Conservation (phyloP, 306 rosid genomes). For the Vigna reflexopilosa region DNA sequence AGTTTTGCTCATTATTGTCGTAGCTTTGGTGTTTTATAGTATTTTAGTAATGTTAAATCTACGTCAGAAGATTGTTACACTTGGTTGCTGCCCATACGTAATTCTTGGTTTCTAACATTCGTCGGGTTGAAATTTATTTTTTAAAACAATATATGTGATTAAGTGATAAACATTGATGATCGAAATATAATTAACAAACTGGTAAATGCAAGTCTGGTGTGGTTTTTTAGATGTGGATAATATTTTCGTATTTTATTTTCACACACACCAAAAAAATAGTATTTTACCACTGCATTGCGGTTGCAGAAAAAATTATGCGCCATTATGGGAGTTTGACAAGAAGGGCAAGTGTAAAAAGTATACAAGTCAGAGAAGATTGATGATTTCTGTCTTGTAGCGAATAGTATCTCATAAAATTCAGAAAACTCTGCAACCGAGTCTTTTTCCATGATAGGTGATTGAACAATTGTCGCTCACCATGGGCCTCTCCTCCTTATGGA, state of each 20-base stretch:
- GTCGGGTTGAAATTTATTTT: background rate
- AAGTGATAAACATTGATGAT: background rate
- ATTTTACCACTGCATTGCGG: background rate
- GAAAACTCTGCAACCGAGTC: slow-evolving; percentile 16
- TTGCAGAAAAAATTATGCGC: slow-evolving; percentile 10
- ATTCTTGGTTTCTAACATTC: background rate
- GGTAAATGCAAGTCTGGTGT: background rate
- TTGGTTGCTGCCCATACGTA: background rate
- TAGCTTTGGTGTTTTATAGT: slow-evolving; percentile 36
- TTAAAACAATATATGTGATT: background rate
- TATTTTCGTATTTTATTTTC: background rate
- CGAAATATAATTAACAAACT: background rate
- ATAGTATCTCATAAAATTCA: slow-evolving; percentile 21
- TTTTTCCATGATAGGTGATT: slow-evolving; percentile 10
- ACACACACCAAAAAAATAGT: background rate
- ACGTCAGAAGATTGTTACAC: background rate
- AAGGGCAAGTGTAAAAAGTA: slow-evolving; percentile 7
- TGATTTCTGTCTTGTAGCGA: background rate
- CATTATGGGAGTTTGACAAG: background rate
- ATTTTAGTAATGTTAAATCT: slow-evolving; percentile 29
- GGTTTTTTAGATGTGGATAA: background rate
- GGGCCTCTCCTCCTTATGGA: background rate
- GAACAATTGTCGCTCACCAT: background rate
- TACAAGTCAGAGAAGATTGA: background rate
- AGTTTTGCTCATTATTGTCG: slow-evolving; percentile 24